These are phyloP conservation scores for Asclepias syriaca DNA, from an alignment of 257 asterid species.

Conservation along the genomic window DNA sequence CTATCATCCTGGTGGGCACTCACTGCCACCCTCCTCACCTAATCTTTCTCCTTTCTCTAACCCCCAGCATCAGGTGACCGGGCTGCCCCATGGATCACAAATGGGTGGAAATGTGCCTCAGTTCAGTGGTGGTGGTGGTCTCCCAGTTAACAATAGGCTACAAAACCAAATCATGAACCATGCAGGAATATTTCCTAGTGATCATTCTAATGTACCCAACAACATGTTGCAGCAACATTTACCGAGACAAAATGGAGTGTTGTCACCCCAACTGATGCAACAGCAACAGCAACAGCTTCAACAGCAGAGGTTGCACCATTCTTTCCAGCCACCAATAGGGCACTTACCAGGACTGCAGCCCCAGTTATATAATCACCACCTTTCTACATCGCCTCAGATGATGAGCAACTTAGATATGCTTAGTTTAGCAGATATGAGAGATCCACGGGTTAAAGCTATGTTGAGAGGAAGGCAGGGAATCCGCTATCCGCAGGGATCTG, in stretches of 20 bases:
- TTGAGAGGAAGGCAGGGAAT: conserved; percentile 49
- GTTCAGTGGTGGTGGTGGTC: conserved; percentile 53
- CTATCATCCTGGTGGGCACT: conserved; percentile 40
- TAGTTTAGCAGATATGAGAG: conserved; percentile 70
- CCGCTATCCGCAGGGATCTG: conserved; percentile 55
- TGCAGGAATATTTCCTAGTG: conserved; percentile 37
- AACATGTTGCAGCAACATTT: conserved; percentile 50
- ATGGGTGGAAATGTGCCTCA: conserved; percentile 70
- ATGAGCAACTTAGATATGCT: conserved; percentile 51
- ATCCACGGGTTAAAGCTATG: conserved; percentile 57
- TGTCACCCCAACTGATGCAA: conserved; percentile 53
- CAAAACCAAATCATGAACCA: conserved; percentile 66
- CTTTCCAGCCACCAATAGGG: conserved; percentile 52
- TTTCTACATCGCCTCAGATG: conserved; percentile 55
- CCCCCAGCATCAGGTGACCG: conserved; percentile 48
- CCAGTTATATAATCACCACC: conserved; percentile 47
- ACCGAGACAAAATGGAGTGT: conserved; percentile 58
- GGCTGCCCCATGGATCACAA: conserved; percentile 51
- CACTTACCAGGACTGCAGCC: conserved; percentile 53
- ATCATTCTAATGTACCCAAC: conserved; percentile 47
- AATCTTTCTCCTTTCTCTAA: conserved; percentile 51
- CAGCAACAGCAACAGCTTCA: conserved; percentile 43
- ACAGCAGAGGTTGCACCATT: conserved; percentile 58
- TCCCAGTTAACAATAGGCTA: conserved; percentile 47
- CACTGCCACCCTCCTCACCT: conserved; percentile 43